Evolutionary conservation across 2,329 filamentous ascomycete species (phyloP).

Genomic region (Pyrenophora seminiperda): DNA sequence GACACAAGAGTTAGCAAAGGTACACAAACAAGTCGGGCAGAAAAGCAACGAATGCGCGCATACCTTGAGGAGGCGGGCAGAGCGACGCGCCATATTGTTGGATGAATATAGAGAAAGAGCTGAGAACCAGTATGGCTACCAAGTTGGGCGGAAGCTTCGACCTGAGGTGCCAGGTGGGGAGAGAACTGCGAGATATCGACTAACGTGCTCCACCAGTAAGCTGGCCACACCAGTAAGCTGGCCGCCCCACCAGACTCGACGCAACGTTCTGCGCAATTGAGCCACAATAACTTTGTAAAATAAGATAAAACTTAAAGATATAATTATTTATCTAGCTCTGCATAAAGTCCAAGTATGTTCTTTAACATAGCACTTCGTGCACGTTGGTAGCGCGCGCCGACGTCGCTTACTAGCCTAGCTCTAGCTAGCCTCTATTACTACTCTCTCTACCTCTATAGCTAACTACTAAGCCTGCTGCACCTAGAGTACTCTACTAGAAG

Average conservation of each 20-base stretch:
- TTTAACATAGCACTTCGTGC: too few species aligned
- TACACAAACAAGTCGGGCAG: conserved; percentile 32
- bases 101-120: conserved; percentile 11
- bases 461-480: not conserved
- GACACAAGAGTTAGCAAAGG: conserved; percentile 28
- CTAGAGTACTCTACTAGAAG: not conserved
- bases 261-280: too few species aligned
- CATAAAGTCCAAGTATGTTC: too few species aligned
- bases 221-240: too few species aligned
- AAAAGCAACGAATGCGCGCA: conserved; percentile 6
- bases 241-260: too few species aligned
- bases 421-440: not conserved
- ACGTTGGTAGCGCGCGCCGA: too few species aligned
- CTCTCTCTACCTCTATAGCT: not conserved
- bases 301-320: too few species aligned
- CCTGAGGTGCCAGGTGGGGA: conserved; percentile 35
- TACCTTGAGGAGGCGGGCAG: conserved; percentile 47
- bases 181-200: conserved; percentile 18
- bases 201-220: too few species aligned
- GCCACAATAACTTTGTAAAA: too few species aligned
- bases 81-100: conserved; percentile 44
- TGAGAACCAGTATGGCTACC: conserved; percentile 3
- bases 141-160: conserved; percentile 25
- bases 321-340: too few species aligned
- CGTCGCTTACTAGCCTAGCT: too few species aligned